phyloP scores from a whole-genome alignment of 805 yeast genomes.

The Dipodascopsis uninucleata region DNA sequence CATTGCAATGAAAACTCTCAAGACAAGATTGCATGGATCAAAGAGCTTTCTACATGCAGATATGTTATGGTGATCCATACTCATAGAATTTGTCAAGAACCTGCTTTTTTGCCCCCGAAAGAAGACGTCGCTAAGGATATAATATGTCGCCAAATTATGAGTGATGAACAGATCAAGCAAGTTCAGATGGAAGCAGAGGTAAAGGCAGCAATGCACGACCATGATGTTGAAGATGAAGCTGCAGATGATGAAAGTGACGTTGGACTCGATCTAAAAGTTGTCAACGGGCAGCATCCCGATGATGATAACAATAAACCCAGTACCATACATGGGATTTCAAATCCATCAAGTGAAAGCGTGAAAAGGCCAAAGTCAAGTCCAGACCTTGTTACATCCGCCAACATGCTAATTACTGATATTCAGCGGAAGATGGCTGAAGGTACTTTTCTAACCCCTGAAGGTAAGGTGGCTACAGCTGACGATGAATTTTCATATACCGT shows the following conservation, averaged over 20 bases:
- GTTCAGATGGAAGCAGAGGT: conserved; percentile 5
- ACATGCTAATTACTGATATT: conserved; percentile 17
- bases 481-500: conserved; percentile 20
- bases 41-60: conserved; percentile 55
- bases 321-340: neutral
- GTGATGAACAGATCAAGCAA: conserved; percentile 13
- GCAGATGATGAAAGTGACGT: neutral
- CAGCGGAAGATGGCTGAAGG: conserved; percentile 20
- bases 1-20: conserved; percentile 47
- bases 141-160: conserved; percentile 26
- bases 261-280: neutral
- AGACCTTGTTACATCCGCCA: conserved; percentile 18
- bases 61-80: conserved; percentile 52
- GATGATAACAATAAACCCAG: neutral
- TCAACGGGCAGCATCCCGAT: neutral
- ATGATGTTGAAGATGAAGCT: conserved; percentile 7
- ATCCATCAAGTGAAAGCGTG: neutral
- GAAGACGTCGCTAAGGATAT: conserved; percentile 34
- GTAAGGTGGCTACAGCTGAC: conserved; percentile 15
- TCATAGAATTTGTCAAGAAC: conserved; percentile 48
- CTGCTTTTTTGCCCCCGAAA: conserved; percentile 36
- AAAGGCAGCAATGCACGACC: conserved; percentile 15
- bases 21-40: conserved; percentile 40
- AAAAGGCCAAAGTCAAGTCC: conserved; percentile 1
- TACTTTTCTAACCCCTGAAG: conserved; percentile 20